Evolutionary conservation across 202 grass and related monocot genomes (phyloP).

Genomic region (Carex sylvatica): DNA sequence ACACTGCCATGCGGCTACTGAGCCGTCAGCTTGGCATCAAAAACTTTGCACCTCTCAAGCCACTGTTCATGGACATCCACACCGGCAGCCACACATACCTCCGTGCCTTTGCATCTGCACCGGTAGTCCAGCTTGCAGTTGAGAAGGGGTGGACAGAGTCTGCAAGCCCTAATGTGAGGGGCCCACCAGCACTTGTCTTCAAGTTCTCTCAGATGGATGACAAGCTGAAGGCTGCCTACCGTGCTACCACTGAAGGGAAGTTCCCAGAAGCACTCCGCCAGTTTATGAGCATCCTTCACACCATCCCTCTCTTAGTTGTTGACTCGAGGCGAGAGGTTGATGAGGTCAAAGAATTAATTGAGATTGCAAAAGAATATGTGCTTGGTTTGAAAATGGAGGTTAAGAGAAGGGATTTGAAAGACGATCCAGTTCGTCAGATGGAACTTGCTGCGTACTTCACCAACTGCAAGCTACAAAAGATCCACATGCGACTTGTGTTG

Average conservation of each 20-base stretch:
- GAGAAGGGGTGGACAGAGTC: conserved; percentile 95
- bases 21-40: conserved; percentile 88
- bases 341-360: conserved; percentile 94
- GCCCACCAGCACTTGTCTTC: conserved; percentile 77
- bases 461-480: conserved; percentile 93
- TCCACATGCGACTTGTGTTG: conserved; percentile 90
- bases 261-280: conserved; percentile 82
- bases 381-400: conserved; percentile 88
- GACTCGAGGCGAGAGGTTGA: conserved; percentile 91
- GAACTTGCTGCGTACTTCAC: conserved; percentile 97
- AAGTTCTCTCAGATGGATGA: conserved; percentile 93
- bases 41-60: conserved; percentile 82
- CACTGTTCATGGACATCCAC: conserved; percentile 72
- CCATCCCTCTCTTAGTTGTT: conserved; percentile 76
- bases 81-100: conserved; percentile 81
- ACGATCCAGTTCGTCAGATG: conserved; percentile 61
- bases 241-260: conserved; percentile 78
- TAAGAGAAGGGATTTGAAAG: conserved; percentile 77
- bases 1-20: conserved; percentile 88
- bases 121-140: conserved; percentile 73
- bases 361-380: conserved; percentile 86
- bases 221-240: conserved; percentile 84
- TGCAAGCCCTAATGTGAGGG: conserved; percentile 82
- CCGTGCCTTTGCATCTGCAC: conserved; percentile 48
- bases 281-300: conserved; percentile 84